Percentiles rank a stretch among this genome's conserved stretches.
Evolutionary conservation across 305 asterid genomes (phyloP).

Genomic region (Petunia hybrid): DNA sequence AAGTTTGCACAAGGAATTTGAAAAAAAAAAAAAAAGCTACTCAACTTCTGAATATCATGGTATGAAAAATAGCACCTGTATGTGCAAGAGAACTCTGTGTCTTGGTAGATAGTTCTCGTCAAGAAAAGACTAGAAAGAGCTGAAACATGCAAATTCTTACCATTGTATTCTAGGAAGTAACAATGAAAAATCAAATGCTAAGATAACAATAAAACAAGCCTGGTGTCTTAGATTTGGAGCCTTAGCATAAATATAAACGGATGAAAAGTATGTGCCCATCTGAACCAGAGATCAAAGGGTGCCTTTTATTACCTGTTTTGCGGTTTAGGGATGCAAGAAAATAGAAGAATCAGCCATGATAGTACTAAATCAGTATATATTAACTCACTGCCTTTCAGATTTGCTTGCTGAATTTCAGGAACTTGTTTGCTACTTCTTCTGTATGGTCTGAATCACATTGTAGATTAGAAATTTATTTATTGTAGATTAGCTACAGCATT

Average conservation of each 20-base stretch:
- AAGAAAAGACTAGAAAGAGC: constrained; percentile 8
- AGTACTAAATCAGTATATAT: not conserved
- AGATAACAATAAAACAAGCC: constrained; percentile 10
- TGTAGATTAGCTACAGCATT: no score
- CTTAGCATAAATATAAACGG: not conserved
- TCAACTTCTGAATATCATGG: constrained; percentile 16
- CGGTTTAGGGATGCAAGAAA: not conserved
- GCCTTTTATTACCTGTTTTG: not conserved
- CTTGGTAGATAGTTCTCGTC: constrained; percentile 5
- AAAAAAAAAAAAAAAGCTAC: not conserved
- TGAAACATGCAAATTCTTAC: not conserved
- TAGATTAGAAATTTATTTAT: no score
- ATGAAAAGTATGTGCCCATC: constrained; percentile 4
- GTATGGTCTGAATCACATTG: no score
- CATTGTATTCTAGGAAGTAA: constrained; percentile 12
- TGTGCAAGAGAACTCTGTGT: constrained; percentile 12
- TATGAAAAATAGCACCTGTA: constrained; percentile 12
- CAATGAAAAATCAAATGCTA: constrained; percentile 11
- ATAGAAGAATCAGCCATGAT: constrained; percentile 4
- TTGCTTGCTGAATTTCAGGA: not conserved
- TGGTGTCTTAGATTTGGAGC: not conserved
- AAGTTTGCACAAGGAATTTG: not conserved
- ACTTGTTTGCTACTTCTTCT: not conserved
- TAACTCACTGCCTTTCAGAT: not conserved
- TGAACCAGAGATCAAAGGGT: not conserved